phyloP scores from a whole-genome alignment of 495 filamentous ascomycete genomes.

The Xylaria longipes region DNA sequence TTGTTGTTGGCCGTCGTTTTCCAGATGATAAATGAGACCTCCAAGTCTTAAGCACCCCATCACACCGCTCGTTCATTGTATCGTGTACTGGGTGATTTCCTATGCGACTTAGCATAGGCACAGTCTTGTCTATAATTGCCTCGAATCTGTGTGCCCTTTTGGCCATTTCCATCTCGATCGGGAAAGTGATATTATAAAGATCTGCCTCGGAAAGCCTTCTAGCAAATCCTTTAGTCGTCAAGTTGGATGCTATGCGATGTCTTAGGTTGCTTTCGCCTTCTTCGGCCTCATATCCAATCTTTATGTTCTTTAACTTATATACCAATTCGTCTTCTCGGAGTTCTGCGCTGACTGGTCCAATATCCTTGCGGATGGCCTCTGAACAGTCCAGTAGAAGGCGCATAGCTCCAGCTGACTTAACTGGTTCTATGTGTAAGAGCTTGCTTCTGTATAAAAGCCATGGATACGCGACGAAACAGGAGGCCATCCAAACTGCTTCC shows the following conservation, averaged over 20 bases:
- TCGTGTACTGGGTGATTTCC: background rate
- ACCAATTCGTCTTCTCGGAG: background rate
- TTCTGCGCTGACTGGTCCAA: background rate
- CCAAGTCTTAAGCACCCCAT: background rate
- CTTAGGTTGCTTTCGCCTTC: background rate
- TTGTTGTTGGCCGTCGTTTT: background rate
- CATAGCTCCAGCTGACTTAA: conserved; percentile 12
- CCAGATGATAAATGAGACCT: background rate
- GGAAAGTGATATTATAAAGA: background rate
- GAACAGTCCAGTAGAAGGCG: conserved; percentile 13
- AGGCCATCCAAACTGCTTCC: conserved; percentile 23
- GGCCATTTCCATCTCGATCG: background rate
- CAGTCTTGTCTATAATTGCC: background rate
- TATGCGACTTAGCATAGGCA: background rate
- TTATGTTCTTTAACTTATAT: background rate
- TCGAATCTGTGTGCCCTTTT: background rate
- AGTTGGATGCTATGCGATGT: background rate
- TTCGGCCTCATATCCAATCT: background rate
- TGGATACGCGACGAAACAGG: conserved; percentile 19
- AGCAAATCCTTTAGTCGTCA: background rate
- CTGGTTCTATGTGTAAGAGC: conserved; percentile 6
- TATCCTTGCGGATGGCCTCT: background rate
- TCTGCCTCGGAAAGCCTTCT: no score
- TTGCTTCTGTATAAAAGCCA: conserved; percentile 11
- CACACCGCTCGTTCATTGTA: background rate